These are phyloP conservation scores for Aspergillus transmontanensis DNA, from an alignment of 2,329 filamentous ascomycete species.

Conservation along the genomic window DNA sequence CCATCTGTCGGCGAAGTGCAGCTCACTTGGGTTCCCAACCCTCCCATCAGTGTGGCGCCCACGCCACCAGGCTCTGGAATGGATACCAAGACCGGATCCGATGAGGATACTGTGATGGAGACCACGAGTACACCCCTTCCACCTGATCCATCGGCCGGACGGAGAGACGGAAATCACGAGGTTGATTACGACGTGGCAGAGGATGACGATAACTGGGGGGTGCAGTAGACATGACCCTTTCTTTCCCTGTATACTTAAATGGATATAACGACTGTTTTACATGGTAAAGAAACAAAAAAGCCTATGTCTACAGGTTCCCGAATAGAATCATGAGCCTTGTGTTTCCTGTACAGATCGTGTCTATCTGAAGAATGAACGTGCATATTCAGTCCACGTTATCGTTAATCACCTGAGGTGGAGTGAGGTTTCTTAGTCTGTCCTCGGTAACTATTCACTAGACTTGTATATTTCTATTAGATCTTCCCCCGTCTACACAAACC, in stretches of 20 bases:
- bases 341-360: background rate
- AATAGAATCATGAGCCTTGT: background rate
- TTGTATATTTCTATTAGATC: background rate
- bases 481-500: background rate
- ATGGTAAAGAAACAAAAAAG: background rate
- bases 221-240: slow-evolving; percentile 13
- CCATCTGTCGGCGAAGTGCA: slow-evolving; percentile 57
- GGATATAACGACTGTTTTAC: background rate
- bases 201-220: slow-evolving; percentile 49
- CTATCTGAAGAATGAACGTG: background rate
- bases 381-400: background rate
- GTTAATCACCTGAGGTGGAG: background rate
- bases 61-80: slow-evolving; percentile 14
- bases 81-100: slow-evolving; percentile 27
- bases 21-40: slow-evolving; percentile 56
- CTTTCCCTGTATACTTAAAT: background rate
- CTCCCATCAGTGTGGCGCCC: slow-evolving; percentile 27
- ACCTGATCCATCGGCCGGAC: slow-evolving; percentile 18
- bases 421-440: background rate
- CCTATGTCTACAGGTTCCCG: background rate
- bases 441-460: background rate
- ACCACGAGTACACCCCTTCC: slow-evolving; percentile 18
- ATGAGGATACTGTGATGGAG: slow-evolving; percentile 37
- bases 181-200: slow-evolving; percentile 57
- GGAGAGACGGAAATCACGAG: slow-evolving; percentile 33